phyloP scores from a whole-genome alignment of 352 stramenopile genomes.

The Phytophthora megakarya region DNA sequence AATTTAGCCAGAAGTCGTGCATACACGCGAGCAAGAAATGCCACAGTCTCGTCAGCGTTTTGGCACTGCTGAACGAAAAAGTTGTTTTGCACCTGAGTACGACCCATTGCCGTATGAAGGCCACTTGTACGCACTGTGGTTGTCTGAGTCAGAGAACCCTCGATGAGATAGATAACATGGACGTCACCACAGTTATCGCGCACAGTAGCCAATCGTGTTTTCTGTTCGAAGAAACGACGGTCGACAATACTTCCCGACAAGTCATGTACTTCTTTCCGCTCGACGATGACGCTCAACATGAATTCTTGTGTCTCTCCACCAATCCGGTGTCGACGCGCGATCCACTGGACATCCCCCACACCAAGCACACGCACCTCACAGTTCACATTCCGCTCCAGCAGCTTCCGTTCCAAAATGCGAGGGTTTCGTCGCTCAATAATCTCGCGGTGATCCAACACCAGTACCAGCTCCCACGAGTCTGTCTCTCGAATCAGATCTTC shows the following conservation, averaged over 20 bases:
- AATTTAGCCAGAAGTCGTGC: slow-evolving; percentile 65
- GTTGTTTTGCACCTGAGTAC: slow-evolving; percentile 81
- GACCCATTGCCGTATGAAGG: slow-evolving; percentile 74
- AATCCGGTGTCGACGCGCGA: slow-evolving; percentile 57
- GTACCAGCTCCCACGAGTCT: slow-evolving; percentile 79
- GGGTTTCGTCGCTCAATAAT: slow-evolving; percentile 75
- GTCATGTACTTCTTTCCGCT: slow-evolving; percentile 83
- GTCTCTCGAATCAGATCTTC: slow-evolving; percentile 35
- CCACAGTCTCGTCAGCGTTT: slow-evolving; percentile 78
- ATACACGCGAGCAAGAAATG: slow-evolving; percentile 73
- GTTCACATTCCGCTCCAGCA: slow-evolving; percentile 76
- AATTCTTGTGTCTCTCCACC: slow-evolving; percentile 53
- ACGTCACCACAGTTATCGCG: slow-evolving; percentile 60
- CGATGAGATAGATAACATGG: slow-evolving; percentile 85
- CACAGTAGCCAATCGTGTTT: slow-evolving; percentile 57
- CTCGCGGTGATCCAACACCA: slow-evolving; percentile 85
- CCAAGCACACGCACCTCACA: slow-evolving; percentile 82
- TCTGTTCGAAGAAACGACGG: slow-evolving; percentile 81
- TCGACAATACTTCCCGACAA: slow-evolving; percentile 86
- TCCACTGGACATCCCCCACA: slow-evolving; percentile 83
- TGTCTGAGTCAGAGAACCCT: slow-evolving; percentile 78
- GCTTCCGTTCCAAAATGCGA: slow-evolving; percentile 76
- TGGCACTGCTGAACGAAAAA: slow-evolving; percentile 84
- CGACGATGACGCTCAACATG: slow-evolving; percentile 83
- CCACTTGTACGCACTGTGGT: slow-evolving; percentile 64